phyloP scores from a whole-genome alignment of 805 yeast species.

The Saturnispora hagleri region DNA sequence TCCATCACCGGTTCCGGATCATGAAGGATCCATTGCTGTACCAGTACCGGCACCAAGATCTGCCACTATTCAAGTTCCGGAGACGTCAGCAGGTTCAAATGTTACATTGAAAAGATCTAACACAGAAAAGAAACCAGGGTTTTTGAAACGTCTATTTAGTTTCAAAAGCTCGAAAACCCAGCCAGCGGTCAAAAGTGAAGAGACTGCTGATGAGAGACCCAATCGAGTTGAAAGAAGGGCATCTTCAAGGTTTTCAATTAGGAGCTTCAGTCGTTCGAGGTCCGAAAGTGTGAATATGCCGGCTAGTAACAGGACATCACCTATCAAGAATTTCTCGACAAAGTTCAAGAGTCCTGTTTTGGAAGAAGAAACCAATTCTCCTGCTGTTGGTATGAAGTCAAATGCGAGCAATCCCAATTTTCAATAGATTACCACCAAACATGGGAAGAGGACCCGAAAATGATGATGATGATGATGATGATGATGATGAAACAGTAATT shows the following conservation, averaged over 20 bases:
- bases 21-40: background rate
- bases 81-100: background rate
- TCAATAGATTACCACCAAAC: background rate
- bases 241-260: slow-evolving; percentile 1
- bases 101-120: background rate
- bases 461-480: background rate
- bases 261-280: background rate
- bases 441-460: background rate
- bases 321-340: background rate
- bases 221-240: background rate
- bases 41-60: background rate
- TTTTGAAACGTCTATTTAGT: slow-evolving; percentile 4
- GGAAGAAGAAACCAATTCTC: background rate
- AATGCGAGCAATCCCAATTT: slow-evolving; percentile 10
- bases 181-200: background rate
- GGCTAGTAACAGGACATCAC: background rate
- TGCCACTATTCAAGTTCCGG: background rate
- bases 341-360: background rate
- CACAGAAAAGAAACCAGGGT: slow-evolving; percentile 4
- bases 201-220: slow-evolving; percentile 1
- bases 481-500: background rate
- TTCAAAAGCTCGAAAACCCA: background rate
- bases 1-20: background rate
- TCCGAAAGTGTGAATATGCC: background rate
- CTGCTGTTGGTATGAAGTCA: background rate